Conservation (phyloP, 352 stramenopile species). For the Ophiocytium majus region DNA sequence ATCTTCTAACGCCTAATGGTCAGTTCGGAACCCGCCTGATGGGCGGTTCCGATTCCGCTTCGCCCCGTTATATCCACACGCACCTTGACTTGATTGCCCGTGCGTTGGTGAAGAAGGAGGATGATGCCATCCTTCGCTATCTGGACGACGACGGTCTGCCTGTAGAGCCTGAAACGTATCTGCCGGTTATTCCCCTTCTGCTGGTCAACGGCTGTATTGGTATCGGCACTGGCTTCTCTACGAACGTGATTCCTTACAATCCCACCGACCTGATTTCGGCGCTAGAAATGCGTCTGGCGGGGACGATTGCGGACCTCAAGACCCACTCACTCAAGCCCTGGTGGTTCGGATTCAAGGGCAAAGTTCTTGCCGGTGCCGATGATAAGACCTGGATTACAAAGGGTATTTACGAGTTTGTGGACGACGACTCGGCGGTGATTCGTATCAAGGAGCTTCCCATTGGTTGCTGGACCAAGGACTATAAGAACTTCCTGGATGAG, state of each 20-base stretch:
- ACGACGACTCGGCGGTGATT: too few relatives aligned
- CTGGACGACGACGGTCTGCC: slow-evolving; percentile 92
- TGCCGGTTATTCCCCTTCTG: slow-evolving; percentile 86
- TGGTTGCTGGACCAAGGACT: too few relatives aligned
- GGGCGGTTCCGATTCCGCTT: slow-evolving; percentile 90
- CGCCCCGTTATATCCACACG: slow-evolving; percentile 97
- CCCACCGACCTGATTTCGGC: slow-evolving; percentile 91
- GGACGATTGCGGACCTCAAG: too few relatives aligned
- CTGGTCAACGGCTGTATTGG: slow-evolving; percentile 95
- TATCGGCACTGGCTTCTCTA: slow-evolving; percentile 97
- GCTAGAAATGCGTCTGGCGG: slow-evolving; percentile 59
- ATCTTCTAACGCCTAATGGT: slow-evolving; percentile 90
- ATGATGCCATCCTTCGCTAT: slow-evolving; percentile 92
- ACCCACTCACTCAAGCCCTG: too few relatives aligned
- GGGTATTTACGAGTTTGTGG: too few relatives aligned
- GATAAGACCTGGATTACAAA: too few relatives aligned
- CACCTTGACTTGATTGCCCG: slow-evolving; percentile 88
- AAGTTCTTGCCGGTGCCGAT: too few relatives aligned
- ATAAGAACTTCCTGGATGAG: too few relatives aligned
- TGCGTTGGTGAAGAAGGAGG: slow-evolving; percentile 91
- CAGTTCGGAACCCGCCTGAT: slow-evolving; percentile 96
- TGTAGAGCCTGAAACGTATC: slow-evolving; percentile 94
- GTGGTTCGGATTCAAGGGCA: too few relatives aligned
- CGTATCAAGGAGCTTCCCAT: too few relatives aligned
- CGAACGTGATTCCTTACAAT: slow-evolving; percentile 86